These are phyloP conservation scores for Fraxinus americana DNA, from an alignment of 257 asterid species.

Conservation along the genomic window DNA sequence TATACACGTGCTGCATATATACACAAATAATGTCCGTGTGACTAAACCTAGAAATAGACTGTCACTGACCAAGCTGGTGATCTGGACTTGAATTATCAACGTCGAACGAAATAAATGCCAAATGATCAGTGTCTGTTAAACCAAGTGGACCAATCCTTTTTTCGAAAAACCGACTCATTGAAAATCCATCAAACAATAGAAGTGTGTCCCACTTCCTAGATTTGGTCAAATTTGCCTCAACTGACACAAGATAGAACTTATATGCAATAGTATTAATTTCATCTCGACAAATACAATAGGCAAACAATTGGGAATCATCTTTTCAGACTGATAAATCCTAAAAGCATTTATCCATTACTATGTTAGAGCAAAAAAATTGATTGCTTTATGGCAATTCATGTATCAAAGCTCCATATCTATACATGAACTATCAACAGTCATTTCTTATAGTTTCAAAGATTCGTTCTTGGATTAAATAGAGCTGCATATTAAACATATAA, in stretches of 20 bases:
- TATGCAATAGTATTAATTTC: not conserved
- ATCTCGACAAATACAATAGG: slow-evolving; percentile 4
- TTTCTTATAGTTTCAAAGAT: not conserved
- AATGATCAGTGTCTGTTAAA: not conserved
- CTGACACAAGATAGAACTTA: slow-evolving; percentile 2
- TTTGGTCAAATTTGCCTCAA: slow-evolving; percentile 9
- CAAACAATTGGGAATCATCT: not conserved
- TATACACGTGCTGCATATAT: not conserved
- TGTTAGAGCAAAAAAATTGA: not conserved
- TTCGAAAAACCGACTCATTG: not conserved
- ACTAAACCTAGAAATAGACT: not conserved
- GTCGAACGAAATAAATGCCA: not conserved
- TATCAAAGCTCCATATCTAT: not conserved
- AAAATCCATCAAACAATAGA: not conserved
- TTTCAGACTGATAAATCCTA: not conserved
- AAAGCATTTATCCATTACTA: not conserved
- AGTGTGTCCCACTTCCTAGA: not conserved
- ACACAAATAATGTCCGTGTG: not conserved
- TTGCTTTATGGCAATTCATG: not conserved
- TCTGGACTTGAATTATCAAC: not conserved
- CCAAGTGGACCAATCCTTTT: not conserved
- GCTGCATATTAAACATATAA: not conserved
- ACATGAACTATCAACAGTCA: not conserved
- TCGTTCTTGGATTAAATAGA: not conserved
- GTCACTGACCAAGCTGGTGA: not conserved